Evolutionary conservation across 2,329 filamentous ascomycete genomes (phyloP), one percentile per base, ranked within the genome.

Genomic region (Penicillium sp.): DNA sequence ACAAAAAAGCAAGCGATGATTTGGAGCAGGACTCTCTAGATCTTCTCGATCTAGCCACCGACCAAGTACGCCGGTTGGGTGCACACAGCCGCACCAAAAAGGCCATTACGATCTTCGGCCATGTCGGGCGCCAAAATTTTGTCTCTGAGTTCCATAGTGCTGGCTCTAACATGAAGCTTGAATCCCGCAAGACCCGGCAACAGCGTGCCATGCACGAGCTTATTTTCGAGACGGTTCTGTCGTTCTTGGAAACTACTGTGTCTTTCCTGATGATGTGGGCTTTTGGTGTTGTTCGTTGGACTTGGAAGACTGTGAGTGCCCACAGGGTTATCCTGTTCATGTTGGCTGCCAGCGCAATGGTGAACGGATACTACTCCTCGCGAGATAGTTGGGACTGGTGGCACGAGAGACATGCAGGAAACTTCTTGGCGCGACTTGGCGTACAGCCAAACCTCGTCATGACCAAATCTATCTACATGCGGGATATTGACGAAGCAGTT

Each of bases 391-490:
- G 84, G 60, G 77, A 80, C 2, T 97, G 90, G 90, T 95, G 88
- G 87, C 79, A 81, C 38, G 92, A 97, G 72, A 82, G 89, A 49
- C 85, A 82, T 52, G 89, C 91, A 1, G 80, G 80, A 13, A 84
- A 78, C 34, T 95, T 92, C 68, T 93, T 99, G 89, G 76, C 77
- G 29, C 79, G 84, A 11, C 73, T 97, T 12, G 92, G 92, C 9
- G 83, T 97, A 7, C 80, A 81, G 3, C 89, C 91, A 7, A 87
- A 95, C 58, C 71, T 79, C 16, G 80, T 86, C 54, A 92, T 96
- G 88, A 88, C 86, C 70, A 89, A 86, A 68, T 83, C 88, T 8
- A 82, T 99, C 22, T 95, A 93, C 65, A 72, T 96, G 48, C 78
- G 78, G 43, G 92, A 97, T 67, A 76, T 97, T 41, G 84, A 90